Evolutionary conservation across 192 early-diverging fungal genomes (phyloP).

Genomic region (Coemansia sp.): DNA sequence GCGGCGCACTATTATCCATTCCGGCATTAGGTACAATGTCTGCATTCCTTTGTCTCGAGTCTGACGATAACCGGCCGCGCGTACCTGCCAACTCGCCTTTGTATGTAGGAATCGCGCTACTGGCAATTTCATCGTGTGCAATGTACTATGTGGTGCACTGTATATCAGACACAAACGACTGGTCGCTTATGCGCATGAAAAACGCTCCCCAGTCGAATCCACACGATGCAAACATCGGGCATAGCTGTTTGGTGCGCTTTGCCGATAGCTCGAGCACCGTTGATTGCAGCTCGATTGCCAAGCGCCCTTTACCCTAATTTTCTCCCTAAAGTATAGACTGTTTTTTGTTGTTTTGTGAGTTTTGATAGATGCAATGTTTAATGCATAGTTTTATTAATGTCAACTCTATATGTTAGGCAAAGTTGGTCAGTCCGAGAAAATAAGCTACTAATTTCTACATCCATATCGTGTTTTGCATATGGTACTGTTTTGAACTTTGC

Average conservation of each 20-base stretch:
- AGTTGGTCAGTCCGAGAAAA: no score
- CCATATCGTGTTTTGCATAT: no score
- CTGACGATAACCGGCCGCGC: neutral
- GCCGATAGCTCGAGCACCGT: neutral
- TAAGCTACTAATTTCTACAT: no score
- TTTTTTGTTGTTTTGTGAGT: neutral
- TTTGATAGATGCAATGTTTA: neutral
- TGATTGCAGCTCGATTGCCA: constrained; percentile 8
- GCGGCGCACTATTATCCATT: constrained; percentile 7
- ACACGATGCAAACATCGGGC: neutral
- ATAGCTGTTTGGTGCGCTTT: neutral
- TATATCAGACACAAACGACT: constrained; percentile 26
- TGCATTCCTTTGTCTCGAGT: neutral
- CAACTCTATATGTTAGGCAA: no score
- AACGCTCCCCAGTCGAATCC: neutral
- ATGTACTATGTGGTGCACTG: constrained; percentile 18
- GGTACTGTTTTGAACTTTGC: no score
- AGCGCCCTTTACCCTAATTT: neutral
- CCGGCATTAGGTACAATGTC: constrained; percentile 16
- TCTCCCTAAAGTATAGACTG: neutral
- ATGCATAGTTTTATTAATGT: no score
- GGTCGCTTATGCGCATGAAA: constrained; percentile 13
- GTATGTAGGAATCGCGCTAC: constrained; percentile 17
- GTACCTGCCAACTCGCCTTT: constrained; percentile 9
- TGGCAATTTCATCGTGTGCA: constrained; percentile 4